phyloP scores from a whole-genome alignment of 1,284 basidiomycete species.

The Xanthoconium separans region DNA sequence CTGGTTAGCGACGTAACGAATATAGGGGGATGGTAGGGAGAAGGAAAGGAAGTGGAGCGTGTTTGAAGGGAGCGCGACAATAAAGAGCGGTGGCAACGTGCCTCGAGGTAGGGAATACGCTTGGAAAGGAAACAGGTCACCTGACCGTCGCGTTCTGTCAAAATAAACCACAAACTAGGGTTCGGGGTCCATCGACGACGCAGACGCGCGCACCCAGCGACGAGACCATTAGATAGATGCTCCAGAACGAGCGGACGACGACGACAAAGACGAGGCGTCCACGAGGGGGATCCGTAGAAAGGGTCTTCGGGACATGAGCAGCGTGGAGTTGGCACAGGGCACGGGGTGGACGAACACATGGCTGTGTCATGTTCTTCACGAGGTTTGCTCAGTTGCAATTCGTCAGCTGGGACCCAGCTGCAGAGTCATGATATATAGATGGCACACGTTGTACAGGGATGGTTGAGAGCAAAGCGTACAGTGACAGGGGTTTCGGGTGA shows the following conservation, averaged over 20 bases:
- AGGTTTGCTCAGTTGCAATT: slow-evolving; percentile 16
- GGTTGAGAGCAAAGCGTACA: no score
- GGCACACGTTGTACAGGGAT: not conserved
- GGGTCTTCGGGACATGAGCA: not conserved
- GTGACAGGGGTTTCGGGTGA: slow-evolving; percentile 16
- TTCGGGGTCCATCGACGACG: slow-evolving; percentile 1
- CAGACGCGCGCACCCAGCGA: not conserved
- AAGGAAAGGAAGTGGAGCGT: slow-evolving; percentile 3
- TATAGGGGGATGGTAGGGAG: not conserved
- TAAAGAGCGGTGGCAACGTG: slow-evolving; percentile 33
- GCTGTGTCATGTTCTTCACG: slow-evolving; percentile 20
- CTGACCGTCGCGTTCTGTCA: slow-evolving; percentile 29
- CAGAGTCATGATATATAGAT: slow-evolving; percentile 1
- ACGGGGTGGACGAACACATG: slow-evolving; percentile 20
- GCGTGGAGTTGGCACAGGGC: slow-evolving; percentile 8
- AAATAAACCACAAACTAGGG: slow-evolving; percentile 23
- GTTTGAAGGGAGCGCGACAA: slow-evolving; percentile 25
- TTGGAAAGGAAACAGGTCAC: slow-evolving; percentile 36
- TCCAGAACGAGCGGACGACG: not conserved
- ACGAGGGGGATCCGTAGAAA: not conserved
- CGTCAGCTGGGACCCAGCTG: no score
- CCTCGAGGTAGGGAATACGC: slow-evolving; percentile 23
- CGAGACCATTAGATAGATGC: not conserved
- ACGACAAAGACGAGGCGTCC: not conserved
- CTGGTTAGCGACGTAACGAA: not conserved